Evolutionary conservation across 2,329 filamentous ascomycete species (phyloP).

Genomic region (Colletotrichum cordylinicola): DNA sequence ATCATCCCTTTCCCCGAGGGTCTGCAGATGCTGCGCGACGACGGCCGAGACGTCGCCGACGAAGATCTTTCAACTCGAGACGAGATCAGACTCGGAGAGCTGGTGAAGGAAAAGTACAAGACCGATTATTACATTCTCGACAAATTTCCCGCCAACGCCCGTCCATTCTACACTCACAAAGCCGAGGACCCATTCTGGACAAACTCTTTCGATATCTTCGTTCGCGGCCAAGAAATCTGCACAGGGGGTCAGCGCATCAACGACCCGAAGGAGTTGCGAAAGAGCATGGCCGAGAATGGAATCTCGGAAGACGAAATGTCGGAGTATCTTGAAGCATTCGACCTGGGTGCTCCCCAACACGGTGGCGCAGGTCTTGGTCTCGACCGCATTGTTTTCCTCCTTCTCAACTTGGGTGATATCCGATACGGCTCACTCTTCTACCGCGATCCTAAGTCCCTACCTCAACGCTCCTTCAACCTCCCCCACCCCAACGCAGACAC

Average conservation of each 20-base stretch:
- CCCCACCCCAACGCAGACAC: conserved; percentile 90
- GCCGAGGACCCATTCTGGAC: conserved; percentile 74
- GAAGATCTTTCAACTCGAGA: conserved; percentile 87
- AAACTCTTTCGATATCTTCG: conserved; percentile 95
- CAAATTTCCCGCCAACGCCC: conserved; percentile 84
- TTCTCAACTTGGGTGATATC: conserved; percentile 88
- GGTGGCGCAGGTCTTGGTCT: conserved; percentile 90
- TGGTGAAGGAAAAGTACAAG: conserved; percentile 84
- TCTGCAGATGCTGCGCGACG: conserved; percentile 81
- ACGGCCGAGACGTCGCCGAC: conserved; percentile 76
- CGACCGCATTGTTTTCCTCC: conserved; percentile 85
- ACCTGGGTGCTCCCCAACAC: conserved; percentile 87
- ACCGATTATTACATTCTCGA: conserved; percentile 95
- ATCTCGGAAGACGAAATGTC: conserved; percentile 85
- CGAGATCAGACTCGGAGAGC: conserved; percentile 82
- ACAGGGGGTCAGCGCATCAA: conserved; percentile 95
- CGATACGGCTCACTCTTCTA: conserved; percentile 87
- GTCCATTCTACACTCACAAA: conserved; percentile 94
- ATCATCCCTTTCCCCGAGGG: conserved; percentile 82
- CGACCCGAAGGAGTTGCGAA: conserved; percentile 73
- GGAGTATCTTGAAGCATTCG: conserved; percentile 88
- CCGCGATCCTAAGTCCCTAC: conserved; percentile 87
- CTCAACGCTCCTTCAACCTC: conserved; percentile 67
- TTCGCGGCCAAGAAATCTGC: conserved; percentile 90
- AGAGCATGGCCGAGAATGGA: conserved; percentile 77